These are phyloP conservation scores for Uronychia setigera DNA, from an alignment of 73 alveolate genomes.

Conservation along the genomic window DNA sequence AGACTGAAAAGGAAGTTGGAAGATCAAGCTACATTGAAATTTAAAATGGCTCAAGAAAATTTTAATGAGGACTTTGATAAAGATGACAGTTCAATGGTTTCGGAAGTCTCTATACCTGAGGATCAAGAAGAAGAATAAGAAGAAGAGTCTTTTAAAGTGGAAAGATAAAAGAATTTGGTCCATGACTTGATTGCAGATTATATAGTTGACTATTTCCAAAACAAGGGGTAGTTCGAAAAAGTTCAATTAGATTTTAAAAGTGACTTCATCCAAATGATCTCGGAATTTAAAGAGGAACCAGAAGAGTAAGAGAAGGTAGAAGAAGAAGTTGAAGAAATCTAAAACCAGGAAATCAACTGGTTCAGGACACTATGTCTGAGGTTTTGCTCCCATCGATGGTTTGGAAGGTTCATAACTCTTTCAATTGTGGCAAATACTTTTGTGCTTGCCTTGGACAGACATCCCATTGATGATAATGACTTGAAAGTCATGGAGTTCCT, in stretches of 20 bases:
- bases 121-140: neutral
- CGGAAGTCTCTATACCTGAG: neutral
- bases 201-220: neutral
- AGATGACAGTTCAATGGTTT: neutral
- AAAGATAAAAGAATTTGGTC: neutral
- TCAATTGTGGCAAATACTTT: conserved; percentile 49
- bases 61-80: neutral
- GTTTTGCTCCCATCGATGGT: too few relatives aligned
- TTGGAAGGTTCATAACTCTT: neutral
- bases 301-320: too few relatives aligned
- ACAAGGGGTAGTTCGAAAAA: too few relatives aligned
- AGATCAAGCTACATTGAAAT: neutral
- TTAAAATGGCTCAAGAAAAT: neutral
- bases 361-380: too few relatives aligned
- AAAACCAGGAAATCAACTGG: too few relatives aligned
- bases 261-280: too few relatives aligned
- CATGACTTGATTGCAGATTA: neutral
- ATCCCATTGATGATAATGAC: conserved; percentile 49
- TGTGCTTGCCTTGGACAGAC: conserved; percentile 49
- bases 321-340: too few relatives aligned
- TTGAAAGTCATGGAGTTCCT: conserved; percentile 2
- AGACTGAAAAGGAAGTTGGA: neutral
- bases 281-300: too few relatives aligned
- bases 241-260: too few relatives aligned
- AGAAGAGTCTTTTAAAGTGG: neutral